Evolutionary conservation across 768 basidiomycete genomes (phyloP).

Genomic region (Thelephora aurantiotincta): DNA sequence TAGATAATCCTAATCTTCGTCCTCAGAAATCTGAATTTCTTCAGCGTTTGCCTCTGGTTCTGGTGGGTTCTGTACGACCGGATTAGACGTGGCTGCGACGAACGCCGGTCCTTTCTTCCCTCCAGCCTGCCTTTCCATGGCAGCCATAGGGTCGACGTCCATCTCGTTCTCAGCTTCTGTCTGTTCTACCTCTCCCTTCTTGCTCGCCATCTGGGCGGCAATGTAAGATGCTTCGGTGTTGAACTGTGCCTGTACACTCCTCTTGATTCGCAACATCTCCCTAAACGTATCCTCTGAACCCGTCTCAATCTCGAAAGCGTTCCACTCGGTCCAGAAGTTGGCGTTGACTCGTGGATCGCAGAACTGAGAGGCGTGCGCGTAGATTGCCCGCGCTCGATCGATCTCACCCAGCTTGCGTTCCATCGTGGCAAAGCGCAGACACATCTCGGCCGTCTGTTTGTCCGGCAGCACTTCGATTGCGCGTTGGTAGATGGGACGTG

Average conservation of each 20-base stretch:
- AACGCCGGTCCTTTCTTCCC: conserved; percentile 50
- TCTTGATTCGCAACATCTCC: conserved; percentile 90
- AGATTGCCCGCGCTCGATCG: conserved; percentile 91
- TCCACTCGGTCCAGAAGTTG: conserved; percentile 96
- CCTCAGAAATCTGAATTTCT: conserved; percentile 83
- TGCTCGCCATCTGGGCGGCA: conserved; percentile 68
- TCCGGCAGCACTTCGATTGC: conserved; percentile 91
- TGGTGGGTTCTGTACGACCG: conserved; percentile 19
- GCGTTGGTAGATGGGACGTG: conserved; percentile 89
- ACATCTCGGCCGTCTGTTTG: conserved; percentile 93
- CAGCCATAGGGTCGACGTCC: conserved; percentile 74
- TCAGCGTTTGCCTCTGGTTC: conserved; percentile 45
- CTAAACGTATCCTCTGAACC: conserved; percentile 98
- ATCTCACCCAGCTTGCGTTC: conserved; percentile 99
- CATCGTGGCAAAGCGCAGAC: conserved; percentile 85
- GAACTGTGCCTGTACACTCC: conserved; percentile 96
- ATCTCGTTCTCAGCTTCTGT: conserved; percentile 17
- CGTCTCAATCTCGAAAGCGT: conserved; percentile 94
- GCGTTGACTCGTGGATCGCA: conserved; percentile 90
- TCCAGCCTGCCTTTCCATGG: conserved; percentile 54
- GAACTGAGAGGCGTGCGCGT: conserved; percentile 96
- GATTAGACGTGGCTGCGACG: conserved; percentile 54
- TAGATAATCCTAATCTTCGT: conserved; percentile 35
- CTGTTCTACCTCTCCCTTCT: conserved; percentile 26
- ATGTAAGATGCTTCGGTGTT: conserved; percentile 94